Evolutionary conservation across 2,329 filamentous ascomycete species (phyloP), one percentile per base, ranked within the genome.

Genomic region (Pseudopyricularia javanii): DNA sequence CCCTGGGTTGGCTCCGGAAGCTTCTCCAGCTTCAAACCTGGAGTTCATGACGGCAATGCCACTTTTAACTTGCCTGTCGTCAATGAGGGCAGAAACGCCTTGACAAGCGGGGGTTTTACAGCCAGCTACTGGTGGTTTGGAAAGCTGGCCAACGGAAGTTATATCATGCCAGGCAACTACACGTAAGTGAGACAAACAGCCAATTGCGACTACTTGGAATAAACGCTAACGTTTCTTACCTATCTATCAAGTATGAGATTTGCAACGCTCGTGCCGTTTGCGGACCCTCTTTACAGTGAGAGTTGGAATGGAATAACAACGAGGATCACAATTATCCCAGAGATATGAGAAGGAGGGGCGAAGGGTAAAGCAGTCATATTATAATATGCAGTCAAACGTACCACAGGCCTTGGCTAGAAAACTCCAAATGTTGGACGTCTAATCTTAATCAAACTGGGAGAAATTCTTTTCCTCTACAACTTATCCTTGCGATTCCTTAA

Each of bases 101-200:
- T 43, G 20, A 22, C 37, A 17, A 43, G 37, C 17, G 37, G 37
- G 12, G 37, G 37, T 4, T 43, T 43, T n/a, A 43, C 37, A 1
- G 22, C 37, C 3, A 43, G 17, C 12, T 43, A 43, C 37, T 55
- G 55, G 56, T 59, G 57, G 56, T 50, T 58, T 2, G 57, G 57
- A 20, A 53, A 54, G 4, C 51, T 59, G 20, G 56, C 52, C 48
- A 58, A 59, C 50, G 56, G 68, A 60, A 34, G 71, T 64, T 56
- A 59, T 58, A 47, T 60, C 64, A 30, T 60, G 64, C 34, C 66
- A 64, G n/a, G 64, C 63, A 40, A 58, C 61, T 55, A 70, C 63
- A 12, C 64, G 50, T 51, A 32, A 43, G 50, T 51, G 24, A 11
- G 1, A 24, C 22, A 22, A 17, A 43, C 17, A 5, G 20, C n/a